Evolutionary conservation across 441 rosid genomes (phyloP).

Genomic region (Metrosideros polymorpha): DNA sequence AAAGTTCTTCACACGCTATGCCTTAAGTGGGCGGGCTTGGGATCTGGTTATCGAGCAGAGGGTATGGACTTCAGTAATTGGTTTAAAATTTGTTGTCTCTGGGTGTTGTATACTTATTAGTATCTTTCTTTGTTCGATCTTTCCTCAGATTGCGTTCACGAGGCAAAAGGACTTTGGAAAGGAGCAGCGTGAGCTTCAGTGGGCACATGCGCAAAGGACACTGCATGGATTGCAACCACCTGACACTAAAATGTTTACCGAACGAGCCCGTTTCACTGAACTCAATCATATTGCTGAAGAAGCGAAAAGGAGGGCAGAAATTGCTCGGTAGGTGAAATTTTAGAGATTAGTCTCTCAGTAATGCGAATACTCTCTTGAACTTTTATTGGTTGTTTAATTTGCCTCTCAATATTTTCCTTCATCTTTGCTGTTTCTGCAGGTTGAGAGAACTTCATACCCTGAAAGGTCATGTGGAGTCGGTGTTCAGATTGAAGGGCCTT

Average conservation of each 20-base stretch:
- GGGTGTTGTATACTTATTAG: neutral
- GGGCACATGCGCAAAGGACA: conserved; percentile 6
- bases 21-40: conserved; percentile 8
- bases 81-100: neutral
- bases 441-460: neutral
- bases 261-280: neutral
- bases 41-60: conserved; percentile 6
- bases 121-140: neutral
- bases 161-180: conserved; percentile 12
- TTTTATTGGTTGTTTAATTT: neutral
- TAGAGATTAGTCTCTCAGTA: neutral
- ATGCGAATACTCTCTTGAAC: neutral
- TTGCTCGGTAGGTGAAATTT: neutral
- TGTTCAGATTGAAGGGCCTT: neutral
- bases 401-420: neutral
- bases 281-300: conserved; percentile 8
- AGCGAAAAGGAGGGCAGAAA: conserved; percentile 7
- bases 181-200: conserved; percentile 8
- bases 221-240: conserved; percentile 6
- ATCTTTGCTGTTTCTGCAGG: neutral
- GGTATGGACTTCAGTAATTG: neutral
- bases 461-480: neutral
- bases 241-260: neutral
- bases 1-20: conserved; percentile 6
- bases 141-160: neutral